Percentiles rank a stretch among this genome's conserved stretches.
Evolutionary conservation across 2,329 filamentous ascomycete species (phyloP).

Genomic region (Pseudogymnoascus verrucosus): DNA sequence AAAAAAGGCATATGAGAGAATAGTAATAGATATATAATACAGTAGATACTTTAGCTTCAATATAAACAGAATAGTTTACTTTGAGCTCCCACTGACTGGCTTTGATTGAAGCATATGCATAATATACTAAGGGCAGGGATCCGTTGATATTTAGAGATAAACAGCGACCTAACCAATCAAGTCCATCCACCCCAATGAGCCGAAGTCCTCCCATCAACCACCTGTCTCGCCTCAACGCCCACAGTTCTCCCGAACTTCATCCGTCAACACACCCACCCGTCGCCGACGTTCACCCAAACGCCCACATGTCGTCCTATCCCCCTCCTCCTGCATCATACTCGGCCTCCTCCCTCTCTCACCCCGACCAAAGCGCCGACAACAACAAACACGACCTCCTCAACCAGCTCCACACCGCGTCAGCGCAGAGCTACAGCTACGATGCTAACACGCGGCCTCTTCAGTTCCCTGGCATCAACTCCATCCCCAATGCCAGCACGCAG

Average conservation of each 20-base stretch:
- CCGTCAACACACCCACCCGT: background rate
- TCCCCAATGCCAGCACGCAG: background rate
- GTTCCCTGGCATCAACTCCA: conserved; percentile 10
- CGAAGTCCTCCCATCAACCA: conserved; percentile 2
- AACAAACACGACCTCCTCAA: background rate
- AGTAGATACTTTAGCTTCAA: background rate
- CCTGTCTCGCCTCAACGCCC: background rate
- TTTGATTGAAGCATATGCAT: background rate
- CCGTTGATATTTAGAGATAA: background rate
- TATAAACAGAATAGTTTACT: background rate
- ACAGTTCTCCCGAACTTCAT: conserved; percentile 6
- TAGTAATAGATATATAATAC: background rate
- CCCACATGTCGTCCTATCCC: conserved; percentile 3
- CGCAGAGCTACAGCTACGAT: conserved; percentile 11
- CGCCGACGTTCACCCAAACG: conserved; percentile 2
- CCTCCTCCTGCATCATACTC: background rate
- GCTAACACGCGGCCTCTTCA: background rate
- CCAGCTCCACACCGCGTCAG: background rate
- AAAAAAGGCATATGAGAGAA: background rate
- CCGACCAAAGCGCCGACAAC: background rate
- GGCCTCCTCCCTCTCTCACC: background rate
- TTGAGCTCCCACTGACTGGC: background rate
- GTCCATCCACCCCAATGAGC: background rate
- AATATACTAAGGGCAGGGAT: background rate
- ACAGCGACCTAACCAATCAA: background rate